Base-by-base conservation (phyloP, 2,329 filamentous ascomycete species). In the Alternaria panax region DNA sequence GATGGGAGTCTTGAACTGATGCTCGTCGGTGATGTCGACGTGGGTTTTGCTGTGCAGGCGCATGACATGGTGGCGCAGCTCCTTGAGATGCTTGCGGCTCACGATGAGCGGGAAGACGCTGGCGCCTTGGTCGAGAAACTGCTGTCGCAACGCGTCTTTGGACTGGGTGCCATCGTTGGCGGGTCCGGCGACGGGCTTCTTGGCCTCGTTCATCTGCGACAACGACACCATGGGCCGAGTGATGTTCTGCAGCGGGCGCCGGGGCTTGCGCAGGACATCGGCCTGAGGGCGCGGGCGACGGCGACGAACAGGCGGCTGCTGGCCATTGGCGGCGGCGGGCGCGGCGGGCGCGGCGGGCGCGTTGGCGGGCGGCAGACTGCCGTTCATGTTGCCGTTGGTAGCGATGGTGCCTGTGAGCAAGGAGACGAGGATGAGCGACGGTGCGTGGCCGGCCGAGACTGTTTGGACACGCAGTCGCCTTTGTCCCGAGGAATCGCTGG, bases 61-160 rank as follows among this genome's bases (percentile, higher is more conserved):
- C 83, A 97, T 93, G 63, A 96, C 87, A 75, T 99, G 95, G 72
- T 93, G 89, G 48, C 94, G 90, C 59, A 96, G 81, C 67, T 95
- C 90, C 56, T 92, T 85, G 50, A 97, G 79, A 9, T 89, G 88
- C 71, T 89, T 88, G 79, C 96, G 96, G 7, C 92, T 96, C 7
- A 93, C 92, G 65, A 92, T 87, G 18, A 98, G 84, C 14, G 92
- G 92, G 68, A 72, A 67, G 27, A 66, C 70, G 42, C 46, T 61
- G 25, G 71, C 73, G 54, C 69, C 71, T 41, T 70, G 64, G 12
- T 57, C 52, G n/a, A 71, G 64, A 30, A 63, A 72, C 62, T 75
- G 67, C 14, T 72, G 63, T 38, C 65, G 67, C 53, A 75, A 65
- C 57, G 65, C 62, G 28, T 73, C 69, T 9, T 66, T 56, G 22